These are phyloP conservation scores for Alternaria sp. DNA, from an alignment of 2,329 filamentous ascomycete species.

Conservation along the genomic window DNA sequence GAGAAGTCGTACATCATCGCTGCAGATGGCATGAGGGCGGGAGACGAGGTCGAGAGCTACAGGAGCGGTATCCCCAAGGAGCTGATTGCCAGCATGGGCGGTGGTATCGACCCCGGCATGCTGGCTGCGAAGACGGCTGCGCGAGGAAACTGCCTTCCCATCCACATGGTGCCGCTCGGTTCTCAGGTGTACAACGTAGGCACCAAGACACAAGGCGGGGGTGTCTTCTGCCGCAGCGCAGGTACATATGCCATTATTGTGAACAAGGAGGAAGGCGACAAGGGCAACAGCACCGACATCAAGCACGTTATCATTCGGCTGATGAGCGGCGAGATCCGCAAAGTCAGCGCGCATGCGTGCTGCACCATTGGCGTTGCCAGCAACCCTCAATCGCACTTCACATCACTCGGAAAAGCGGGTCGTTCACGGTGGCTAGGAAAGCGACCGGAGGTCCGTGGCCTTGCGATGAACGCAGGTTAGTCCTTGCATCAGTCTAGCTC, in stretches of 20 bases:
- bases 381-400: conserved; percentile 90
- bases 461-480: conserved; percentile 94
- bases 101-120: conserved; percentile 91
- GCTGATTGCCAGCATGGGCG: conserved; percentile 90
- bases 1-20: conserved; percentile 91
- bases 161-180: conserved; percentile 96
- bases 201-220: conserved; percentile 73
- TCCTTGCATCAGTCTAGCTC: conserved; percentile 4
- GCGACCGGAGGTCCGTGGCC: conserved; percentile 91
- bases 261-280: conserved; percentile 80
- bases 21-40: conserved; percentile 90
- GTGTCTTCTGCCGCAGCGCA: conserved; percentile 92
- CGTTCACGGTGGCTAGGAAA: conserved; percentile 93
- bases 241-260: conserved; percentile 90
- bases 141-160: conserved; percentile 90
- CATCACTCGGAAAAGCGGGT: conserved; percentile 92
- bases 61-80: conserved; percentile 86
- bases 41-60: conserved; percentile 92
- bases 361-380: conserved; percentile 94
- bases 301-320: conserved; percentile 84
- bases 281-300: conserved; percentile 67
- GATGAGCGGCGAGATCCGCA: conserved; percentile 91
- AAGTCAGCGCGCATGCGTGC: conserved; percentile 89
- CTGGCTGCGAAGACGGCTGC: conserved; percentile 93
- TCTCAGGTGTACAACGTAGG: conserved; percentile 92